Evolutionary conservation across 345 rosid species (phyloP).

Genomic region (Hypericum androsaemum): DNA sequence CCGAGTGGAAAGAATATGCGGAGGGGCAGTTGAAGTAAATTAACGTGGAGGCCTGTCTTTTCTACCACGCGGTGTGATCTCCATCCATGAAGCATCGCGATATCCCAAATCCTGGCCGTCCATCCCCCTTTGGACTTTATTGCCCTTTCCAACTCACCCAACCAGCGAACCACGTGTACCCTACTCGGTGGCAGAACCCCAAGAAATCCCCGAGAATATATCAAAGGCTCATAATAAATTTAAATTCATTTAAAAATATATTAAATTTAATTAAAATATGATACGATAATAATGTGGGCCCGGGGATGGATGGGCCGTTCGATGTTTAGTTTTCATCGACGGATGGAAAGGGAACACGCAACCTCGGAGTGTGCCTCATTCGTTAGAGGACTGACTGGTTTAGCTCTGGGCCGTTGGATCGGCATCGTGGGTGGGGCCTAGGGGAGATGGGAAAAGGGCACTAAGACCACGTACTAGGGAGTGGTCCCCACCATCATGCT

Average conservation of each 20-base stretch:
- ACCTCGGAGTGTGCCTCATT: neutral
- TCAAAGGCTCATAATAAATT: too few species aligned
- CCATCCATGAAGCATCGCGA: conserved; percentile 16
- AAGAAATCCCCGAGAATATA: neutral
- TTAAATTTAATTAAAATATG: too few species aligned
- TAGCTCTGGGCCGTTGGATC: neutral
- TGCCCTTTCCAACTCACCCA: conserved; percentile 15
- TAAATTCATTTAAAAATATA: too few species aligned
- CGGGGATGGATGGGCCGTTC: neutral
- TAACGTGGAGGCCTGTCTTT: too few species aligned
- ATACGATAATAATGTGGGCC: conserved; percentile 2
- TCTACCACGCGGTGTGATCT: neutral
- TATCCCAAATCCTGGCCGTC: conserved; percentile 16
- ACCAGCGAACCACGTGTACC: conserved; percentile 9
- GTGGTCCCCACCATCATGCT: conserved; percentile 28
- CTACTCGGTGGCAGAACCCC: neutral
- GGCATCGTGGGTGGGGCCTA: too few species aligned
- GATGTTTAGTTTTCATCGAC: too few species aligned
- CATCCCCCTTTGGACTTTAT: neutral
- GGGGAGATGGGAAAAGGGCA: conserved; percentile 9
- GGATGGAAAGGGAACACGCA: conserved; percentile 2
- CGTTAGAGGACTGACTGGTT: too few species aligned
- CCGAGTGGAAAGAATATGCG: too few species aligned
- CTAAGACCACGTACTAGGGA: conserved; percentile 8
- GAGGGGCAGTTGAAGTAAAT: too few species aligned